Base-by-base conservation (phyloP, 1,284 basidiomycete genomes). In the Vanrija sp. region DNA sequence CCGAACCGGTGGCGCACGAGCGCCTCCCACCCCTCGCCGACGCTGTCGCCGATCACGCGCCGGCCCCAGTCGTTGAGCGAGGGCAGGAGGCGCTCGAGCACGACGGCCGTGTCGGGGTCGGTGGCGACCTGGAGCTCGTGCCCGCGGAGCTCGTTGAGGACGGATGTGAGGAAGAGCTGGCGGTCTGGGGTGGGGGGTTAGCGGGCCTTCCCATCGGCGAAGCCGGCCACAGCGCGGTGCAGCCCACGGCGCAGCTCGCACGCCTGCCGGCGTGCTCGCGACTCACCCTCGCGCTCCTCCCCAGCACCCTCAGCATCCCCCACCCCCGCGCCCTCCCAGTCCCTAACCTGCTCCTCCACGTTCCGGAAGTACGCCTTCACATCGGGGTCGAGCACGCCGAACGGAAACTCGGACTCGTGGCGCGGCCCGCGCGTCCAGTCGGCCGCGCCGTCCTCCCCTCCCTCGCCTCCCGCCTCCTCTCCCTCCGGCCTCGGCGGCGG, bases 31-130 rank as follows among this genome's bases (percentile, higher is more conserved):
- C 87, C 88, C 68, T 89, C 91, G 53, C 82, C 82, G 59, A 97
- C 77, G 54, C 85, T 84, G 71, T 95, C 92, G 54, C 89, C 78
- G 61, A 96, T 86, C 3, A 95, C 90, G 53, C 93, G 81, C 48
- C 88, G 80, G 16, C 88, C 87, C 77, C 92, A 93, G 73, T 96
- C 92, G 69, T 94, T 91, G 85, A 97, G 91, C 1, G 89, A 93
- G 66, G 92, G 83, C 15, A 85, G 69, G 81, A 96, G 85, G 61
- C 91, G 81, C 72, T 97, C 93, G 48, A 97, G 75, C 45, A 95
- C 83, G 25, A 87, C 81, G 1, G 90, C 90, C 61, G 89, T 92
- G 56, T 96, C 92, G 2, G 89, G 88, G 74, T 97, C 94, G 0
- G 92, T 92, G 1, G 91, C 85, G 15, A 95, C 82, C 60, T 88